Evolutionary conservation across 2,329 filamentous ascomycete species (phyloP), one percentile per base, ranked within the genome.

Genomic region (Ascochyta rabiei): DNA sequence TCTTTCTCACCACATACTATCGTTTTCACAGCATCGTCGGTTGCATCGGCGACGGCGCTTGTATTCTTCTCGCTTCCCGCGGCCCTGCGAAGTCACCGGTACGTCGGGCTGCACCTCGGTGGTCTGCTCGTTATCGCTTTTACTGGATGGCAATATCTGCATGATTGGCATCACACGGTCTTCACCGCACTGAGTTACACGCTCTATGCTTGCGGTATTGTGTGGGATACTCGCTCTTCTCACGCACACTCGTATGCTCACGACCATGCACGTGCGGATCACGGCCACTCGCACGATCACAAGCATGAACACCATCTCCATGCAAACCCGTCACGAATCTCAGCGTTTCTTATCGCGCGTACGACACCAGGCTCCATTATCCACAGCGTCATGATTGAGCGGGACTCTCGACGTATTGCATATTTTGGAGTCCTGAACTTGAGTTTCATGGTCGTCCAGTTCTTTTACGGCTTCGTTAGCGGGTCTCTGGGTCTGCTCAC

Each of bases 341-440:
- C 93, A 0, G 84, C 82, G 13, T 83, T 88, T 50, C 74, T 98
- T 3, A 80, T 98, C n/a, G 82, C 82, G 0, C 82, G 84, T 49
- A 88, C 87, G 10, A 83, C 88, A 43, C 81, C 81, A 23, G 91
- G 88, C 72, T 93, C 93, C 0, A 81, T 98, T 30, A 68, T 97
- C 16, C 87, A 97, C 70, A 89, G 91, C 48, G 91, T 99, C 54
- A 78, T 99, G 66, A 86, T 88, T 13, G 93, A 98, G 69, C 92
- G 91, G 67, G 93, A 99, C 73, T 98, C 93, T 15, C 85, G 95
- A 54, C 86, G 93, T 39, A 98, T 99, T 60, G 96, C 96, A 64
- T 99, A 99, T 76, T 99, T 98, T 67, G 96, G 96, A 86, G 84
- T 83, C 90, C 84, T 99, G 50, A 99, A 99, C 72, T 92, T 99